Evolutionary conservation across 148 eudicot species (phyloP).

Genomic region (Cornus suecica): DNA sequence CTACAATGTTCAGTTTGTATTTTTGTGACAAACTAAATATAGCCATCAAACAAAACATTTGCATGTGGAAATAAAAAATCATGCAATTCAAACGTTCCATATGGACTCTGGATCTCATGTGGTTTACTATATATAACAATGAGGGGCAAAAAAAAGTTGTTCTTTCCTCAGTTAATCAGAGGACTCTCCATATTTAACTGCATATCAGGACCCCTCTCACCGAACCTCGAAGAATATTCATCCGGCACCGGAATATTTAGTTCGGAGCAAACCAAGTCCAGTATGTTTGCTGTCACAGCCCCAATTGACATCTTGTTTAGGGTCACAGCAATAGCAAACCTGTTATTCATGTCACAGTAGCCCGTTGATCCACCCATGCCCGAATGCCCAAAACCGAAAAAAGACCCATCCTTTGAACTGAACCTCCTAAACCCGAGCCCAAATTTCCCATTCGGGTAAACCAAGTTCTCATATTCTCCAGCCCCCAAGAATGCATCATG

Average conservation of each 20-base stretch:
- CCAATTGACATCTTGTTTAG: slow-evolving; percentile 87
- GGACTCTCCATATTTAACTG: slow-evolving; percentile 36
- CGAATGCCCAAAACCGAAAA: slow-evolving; percentile 84
- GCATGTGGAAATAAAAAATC: neutral
- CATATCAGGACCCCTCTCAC: slow-evolving; percentile 21
- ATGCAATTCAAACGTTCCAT: neutral
- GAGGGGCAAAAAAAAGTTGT: neutral
- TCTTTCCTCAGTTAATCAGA: slow-evolving; percentile 41
- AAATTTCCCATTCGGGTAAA: slow-evolving; percentile 52
- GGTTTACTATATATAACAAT: neutral
- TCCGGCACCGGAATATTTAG: slow-evolving; percentile 66
- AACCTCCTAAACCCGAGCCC: slow-evolving; percentile 82
- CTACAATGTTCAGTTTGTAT: neutral
- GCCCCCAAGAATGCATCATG: slow-evolving; percentile 86
- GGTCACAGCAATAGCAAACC: slow-evolving; percentile 82
- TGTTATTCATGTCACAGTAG: slow-evolving; percentile 63
- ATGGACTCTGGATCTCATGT: neutral
- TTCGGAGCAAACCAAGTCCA: slow-evolving; percentile 76
- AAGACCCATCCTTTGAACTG: slow-evolving; percentile 48
- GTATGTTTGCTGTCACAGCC: slow-evolving; percentile 60
- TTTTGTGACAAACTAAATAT: neutral
- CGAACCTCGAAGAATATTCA: slow-evolving; percentile 39
- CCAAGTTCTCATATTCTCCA: slow-evolving; percentile 70
- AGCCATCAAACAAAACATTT: neutral
- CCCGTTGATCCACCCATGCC: slow-evolving; percentile 98